Evolutionary conservation across 441 rosid species (phyloP), one percentile per base, ranked within the genome.

Genomic region (Pelargonium cotyledonis): DNA sequence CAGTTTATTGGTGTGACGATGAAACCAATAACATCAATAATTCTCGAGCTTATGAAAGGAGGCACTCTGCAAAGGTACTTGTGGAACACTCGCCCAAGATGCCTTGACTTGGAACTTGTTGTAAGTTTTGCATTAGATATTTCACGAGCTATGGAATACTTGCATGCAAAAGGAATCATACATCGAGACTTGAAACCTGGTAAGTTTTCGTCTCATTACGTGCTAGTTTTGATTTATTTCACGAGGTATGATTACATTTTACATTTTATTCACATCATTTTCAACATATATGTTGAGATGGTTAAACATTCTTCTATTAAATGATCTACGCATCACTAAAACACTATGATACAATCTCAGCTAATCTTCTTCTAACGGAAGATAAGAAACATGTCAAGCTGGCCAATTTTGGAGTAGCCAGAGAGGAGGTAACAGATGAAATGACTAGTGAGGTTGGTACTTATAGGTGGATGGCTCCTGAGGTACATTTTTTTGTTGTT

Each of bases 401-500:
- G 70, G 83, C 85, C 26, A 91, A 85, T 70, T 86, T 89, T 65
- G 93, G 93, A 26, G 66, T 85, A 29, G 90, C 88, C 0, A 84
- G 85, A 77, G 89, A 85, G 70, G 83, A 79, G 71, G 61, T 68
- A 26, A 57, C 35, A 46, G 71, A 64, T 35, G 78, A 73, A 14
- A 86, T 88, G 96, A 84, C 87, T 40, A 72, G 84, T 78, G 93
- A 83, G 73, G 86, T 78, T n/a, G 96, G 96, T 8, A 85, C 89
- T 51, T 88, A 84, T 72, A 80, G 85, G 66, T 89, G 87, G 86
- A 89, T 89, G 96, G 96, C 96, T 73, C 93, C 93, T 0, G 92
- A 85, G 87, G 91, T 89, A 71, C 61, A 18, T 26, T 65, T 57
- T n/a, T 11, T 68, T 9, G 29, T 71, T 71, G 0, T 44, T 68